Evolutionary conservation across 495 filamentous ascomycete genomes (phyloP).

Genomic region (Aspergillus panamensis): DNA sequence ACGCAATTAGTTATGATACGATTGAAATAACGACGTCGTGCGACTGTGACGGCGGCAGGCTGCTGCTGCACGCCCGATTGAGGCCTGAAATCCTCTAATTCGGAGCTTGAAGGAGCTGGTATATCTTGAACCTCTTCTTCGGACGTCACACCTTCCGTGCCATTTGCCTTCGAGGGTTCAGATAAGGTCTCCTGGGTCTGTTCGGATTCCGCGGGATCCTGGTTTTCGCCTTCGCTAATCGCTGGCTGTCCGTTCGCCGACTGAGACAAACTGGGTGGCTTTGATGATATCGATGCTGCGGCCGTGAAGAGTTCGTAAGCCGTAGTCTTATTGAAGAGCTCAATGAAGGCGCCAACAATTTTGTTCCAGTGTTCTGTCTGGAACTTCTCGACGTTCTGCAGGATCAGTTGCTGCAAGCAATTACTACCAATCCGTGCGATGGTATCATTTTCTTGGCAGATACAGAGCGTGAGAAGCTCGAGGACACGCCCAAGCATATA

Average conservation of each 20-base stretch:
- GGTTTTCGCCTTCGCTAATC: constrained; percentile 26
- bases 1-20: constrained; percentile 99
- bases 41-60: constrained; percentile 85
- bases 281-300: constrained; percentile 54
- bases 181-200: constrained; percentile 30
- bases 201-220: constrained; percentile 19
- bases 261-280: constrained; percentile 29
- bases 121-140: constrained; percentile 43
- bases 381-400: constrained; percentile 94
- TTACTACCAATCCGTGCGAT: constrained; percentile 97
- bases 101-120: constrained; percentile 38
- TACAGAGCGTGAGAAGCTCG: constrained; percentile 89
- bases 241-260: constrained; percentile 32
- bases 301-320: constrained; percentile 92
- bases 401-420: constrained; percentile 90
- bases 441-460: constrained; percentile 98
- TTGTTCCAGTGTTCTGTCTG: constrained; percentile 82
- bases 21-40: constrained; percentile 95
- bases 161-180: constrained; percentile 63
- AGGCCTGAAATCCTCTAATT: constrained; percentile 87
- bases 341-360: constrained; percentile 91
- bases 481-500: constrained; percentile 96
- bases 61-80: constrained; percentile 66
- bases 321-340: constrained; percentile 90
- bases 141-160: constrained; percentile 38